A percentile compares a stretch with the other conserved stretches of the same genome.
Evolutionary conservation across 106 monocot genomes (phyloP).

Genomic region (Phalaenopsis aphrodite): DNA sequence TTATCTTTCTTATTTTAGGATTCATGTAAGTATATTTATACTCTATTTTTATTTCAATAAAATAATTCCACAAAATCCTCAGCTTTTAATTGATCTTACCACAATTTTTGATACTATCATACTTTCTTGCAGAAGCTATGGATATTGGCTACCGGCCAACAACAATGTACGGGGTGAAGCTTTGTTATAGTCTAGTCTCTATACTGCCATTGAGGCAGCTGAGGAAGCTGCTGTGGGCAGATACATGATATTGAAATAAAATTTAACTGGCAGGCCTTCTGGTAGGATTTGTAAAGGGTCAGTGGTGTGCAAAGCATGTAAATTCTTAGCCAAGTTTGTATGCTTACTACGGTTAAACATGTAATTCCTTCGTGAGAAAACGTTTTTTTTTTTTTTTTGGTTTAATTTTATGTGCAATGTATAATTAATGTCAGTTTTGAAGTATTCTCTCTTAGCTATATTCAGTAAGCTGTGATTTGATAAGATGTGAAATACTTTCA

Average conservation of each 20-base stretch:
- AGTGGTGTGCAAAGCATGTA: not conserved
- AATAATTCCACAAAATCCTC: too few relatives aligned
- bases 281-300: not conserved
- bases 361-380: not conserved
- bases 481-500: too few relatives aligned
- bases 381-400: not conserved
- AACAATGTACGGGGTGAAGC: not conserved
- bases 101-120: not conserved
- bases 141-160: not conserved
- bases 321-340: not conserved
- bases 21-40: too few relatives aligned
- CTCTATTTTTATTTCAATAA: too few relatives aligned
- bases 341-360: not conserved
- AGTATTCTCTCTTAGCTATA: too few relatives aligned
- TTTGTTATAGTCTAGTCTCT: too few relatives aligned
- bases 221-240: not conserved
- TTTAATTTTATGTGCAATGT: not conserved
- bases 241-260: not conserved
- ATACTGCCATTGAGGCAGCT: not conserved
- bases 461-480: not conserved
- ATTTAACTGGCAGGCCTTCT: not conserved
- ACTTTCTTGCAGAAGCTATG: not conserved
- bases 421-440: not conserved
- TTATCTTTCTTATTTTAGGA: too few relatives aligned
- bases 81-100: not conserved